These are phyloP conservation scores for Geranomyces variabilis DNA, from an alignment of 192 early-diverging fungal genomes.

Conservation along the genomic window DNA sequence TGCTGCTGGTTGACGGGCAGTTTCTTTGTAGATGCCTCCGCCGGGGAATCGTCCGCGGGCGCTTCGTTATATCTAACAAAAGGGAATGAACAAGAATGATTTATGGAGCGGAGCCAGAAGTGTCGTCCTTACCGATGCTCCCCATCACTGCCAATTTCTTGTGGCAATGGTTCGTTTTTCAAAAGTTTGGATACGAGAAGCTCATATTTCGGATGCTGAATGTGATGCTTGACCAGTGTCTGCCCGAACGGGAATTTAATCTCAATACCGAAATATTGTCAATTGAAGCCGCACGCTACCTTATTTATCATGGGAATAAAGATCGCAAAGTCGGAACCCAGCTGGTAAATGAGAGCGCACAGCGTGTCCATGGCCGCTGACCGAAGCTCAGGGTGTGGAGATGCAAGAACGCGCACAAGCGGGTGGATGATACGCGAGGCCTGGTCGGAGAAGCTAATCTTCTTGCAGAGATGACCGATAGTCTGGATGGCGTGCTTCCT, in stretches of 20 bases:
- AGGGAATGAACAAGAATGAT: neutral
- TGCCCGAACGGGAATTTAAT: neutral
- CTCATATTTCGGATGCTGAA: slow-evolving; percentile 76
- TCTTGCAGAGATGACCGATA: slow-evolving; percentile 72
- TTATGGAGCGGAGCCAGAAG: slow-evolving; percentile 5
- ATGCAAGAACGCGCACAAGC: slow-evolving; percentile 74
- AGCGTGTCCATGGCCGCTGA: slow-evolving; percentile 78
- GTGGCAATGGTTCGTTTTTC: slow-evolving; percentile 76
- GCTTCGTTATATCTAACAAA: slow-evolving; percentile 1
- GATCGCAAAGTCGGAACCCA: slow-evolving; percentile 82
- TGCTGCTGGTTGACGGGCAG: slow-evolving; percentile 84
- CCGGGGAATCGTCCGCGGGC: slow-evolving; percentile 39
- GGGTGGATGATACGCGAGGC: slow-evolving; percentile 86
- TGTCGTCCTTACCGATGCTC: slow-evolving; percentile 32
- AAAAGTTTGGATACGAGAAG: slow-evolving; percentile 72
- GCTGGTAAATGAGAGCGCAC: slow-evolving; percentile 78
- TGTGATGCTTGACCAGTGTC: slow-evolving; percentile 58
- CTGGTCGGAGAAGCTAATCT: slow-evolving; percentile 82
- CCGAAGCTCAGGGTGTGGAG: slow-evolving; percentile 55
- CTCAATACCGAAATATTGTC: no score
- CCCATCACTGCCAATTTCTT: slow-evolving; percentile 58
- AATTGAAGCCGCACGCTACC: slow-evolving; percentile 38
- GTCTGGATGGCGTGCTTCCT: slow-evolving; percentile 70
- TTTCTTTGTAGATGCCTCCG: slow-evolving; percentile 62
- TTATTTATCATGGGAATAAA: slow-evolving; percentile 89